Evolutionary conservation across 306 rosid species (phyloP).

Genomic region (Vigna trinervia): DNA sequence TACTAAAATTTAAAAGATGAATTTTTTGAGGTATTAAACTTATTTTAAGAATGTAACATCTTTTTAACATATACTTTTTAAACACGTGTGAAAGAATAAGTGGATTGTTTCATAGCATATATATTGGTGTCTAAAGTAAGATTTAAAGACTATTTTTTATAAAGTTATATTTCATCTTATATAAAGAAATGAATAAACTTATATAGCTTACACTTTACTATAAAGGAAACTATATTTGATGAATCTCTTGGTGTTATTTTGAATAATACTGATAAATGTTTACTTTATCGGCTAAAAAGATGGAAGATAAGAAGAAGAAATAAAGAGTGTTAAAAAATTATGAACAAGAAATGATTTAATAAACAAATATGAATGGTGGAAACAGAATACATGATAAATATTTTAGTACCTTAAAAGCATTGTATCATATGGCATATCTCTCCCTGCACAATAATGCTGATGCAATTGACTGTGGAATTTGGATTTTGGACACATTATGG

Average conservation of each 20-base stretch:
- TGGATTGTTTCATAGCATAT: too few relatives aligned
- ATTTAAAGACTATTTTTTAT: background rate
- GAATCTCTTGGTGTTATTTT: too few relatives aligned
- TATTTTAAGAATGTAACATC: background rate
- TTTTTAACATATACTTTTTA: background rate
- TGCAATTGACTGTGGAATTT: slow-evolving; percentile 38
- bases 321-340: too few relatives aligned
- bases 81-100: too few relatives aligned
- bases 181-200: background rate
- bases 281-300: too few relatives aligned
- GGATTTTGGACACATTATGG: slow-evolving; percentile 31
- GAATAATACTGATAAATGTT: too few relatives aligned
- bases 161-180: background rate
- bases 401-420: background rate
- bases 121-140: background rate
- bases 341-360: background rate
- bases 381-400: background rate
- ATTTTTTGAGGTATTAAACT: background rate
- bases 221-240: too few relatives aligned
- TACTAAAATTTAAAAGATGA: background rate
- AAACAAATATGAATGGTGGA: background rate
- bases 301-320: too few relatives aligned
- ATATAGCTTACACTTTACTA: too few relatives aligned
- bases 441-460: slow-evolving; percentile 7
- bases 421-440: background rate